Base-by-base conservation (phyloP, 352 stramenopile genomes). In the Pythium insidiosum region DNA sequence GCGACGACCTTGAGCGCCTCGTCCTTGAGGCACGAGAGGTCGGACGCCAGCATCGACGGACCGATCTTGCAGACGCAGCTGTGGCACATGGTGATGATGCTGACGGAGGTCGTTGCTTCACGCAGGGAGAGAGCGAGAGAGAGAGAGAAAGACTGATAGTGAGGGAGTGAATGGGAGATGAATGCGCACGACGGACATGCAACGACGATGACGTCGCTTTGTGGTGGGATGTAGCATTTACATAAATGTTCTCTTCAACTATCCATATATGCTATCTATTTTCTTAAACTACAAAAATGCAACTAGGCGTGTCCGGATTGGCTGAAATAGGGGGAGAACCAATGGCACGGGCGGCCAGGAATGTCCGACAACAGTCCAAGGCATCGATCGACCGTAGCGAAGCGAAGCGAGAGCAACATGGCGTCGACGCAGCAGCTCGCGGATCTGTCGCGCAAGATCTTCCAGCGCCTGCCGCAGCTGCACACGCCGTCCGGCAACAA, bases 11-110 rank as follows among this genome's bases (percentile, higher is more conserved):
- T 84, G 25, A 89, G 67, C 16, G 87, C 69, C 60, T 98, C 94
- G 24, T 90, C 74, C 37, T 94, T 93, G 38, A 98, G 68, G 50
- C 84, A 86, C 38, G 91, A 94, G 39, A 98, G 73, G 59, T 98
- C 95, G 30, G 85, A 97, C 38, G 92, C 88, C 28, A 98, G 64
- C 45, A 98, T 73, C 28, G 89, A 98, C 31, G 95, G 95, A 16
- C 84, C 87, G 66, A 98, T 97, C 63, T 93, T 77, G 45, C 81
- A 90, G 18, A 57, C 38, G 50, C 81, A 93, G 39, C 64, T 58
- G 61, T 93, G 80, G 55, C 80, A 93, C 80, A 93, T 93, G 5
- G 7, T 65, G 38, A 31, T 50, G 22, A 47, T 16, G 33, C 39
- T 31, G 16, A 35, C 19, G 22, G 18, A 38, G 29, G 40, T 3